Evolutionary conservation across 192 early-diverging fungal genomes (phyloP), one percentile per base, ranked within the genome.

Genomic region (Mortierella claussenii): DNA sequence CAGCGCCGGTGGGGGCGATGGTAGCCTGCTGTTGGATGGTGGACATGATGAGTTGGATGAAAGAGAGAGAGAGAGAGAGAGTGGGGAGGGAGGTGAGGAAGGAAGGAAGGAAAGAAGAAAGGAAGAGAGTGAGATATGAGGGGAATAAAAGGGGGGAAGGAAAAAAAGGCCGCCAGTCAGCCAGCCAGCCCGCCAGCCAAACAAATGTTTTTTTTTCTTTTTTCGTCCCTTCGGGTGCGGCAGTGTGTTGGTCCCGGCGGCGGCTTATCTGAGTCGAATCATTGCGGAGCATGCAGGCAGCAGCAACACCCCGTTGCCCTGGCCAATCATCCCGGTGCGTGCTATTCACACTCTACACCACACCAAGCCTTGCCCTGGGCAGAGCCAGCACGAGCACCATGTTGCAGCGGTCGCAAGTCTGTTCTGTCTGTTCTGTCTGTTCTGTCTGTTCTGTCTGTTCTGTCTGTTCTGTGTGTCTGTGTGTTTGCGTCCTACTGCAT

Each of bases 1-100:
- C 28, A 55, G 67, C 80, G 63, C 86, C 86, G 59, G 86, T 82
- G 55, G 82, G 80, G 55, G 71, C 61, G 21, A 71, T 69, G 17
- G 68, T 34, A 55, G 70, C 68, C 59, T 76, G 81, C 42, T 56
- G 65, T 60, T 71, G 73, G 44, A 67, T 36, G 52, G 64, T 50
- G 40, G 58, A 56, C 61, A 63, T 78, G 31, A 27, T 78, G 54
- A 44, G n/a, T n/a, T n/a, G n/a, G n/a, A n/a, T n/a, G 44, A 17
- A 55, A 33, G 23, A 23, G 37, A 30, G 28, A 45, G 43, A 31
- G 34, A 28, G 36, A 10, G 50, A 13, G 32, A 53, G 75, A 43
- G 74, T 62, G 57, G 55, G 46, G 66, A 55, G 54, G 23, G 54
- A 46, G 43, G 63, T 24, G 53, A 27, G 48, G n/a, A 33, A 23